Evolutionary conservation across 2,329 filamentous ascomycete species (phyloP).

Genomic region (Cladosporium sp.): DNA sequence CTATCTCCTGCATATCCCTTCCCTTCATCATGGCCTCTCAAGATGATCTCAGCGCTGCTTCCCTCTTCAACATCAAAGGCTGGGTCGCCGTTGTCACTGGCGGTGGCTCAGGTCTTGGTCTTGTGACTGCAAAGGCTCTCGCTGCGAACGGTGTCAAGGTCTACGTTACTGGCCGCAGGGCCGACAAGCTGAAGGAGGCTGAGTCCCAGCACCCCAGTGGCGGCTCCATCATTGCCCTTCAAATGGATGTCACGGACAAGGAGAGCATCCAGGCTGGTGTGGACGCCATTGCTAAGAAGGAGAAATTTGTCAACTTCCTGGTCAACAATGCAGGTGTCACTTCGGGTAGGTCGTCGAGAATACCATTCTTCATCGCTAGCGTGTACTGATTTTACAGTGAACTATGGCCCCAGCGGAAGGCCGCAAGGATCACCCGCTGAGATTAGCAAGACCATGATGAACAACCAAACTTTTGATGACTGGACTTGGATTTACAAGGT

Average conservation of each 20-base stretch:
- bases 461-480: constrained; percentile 34
- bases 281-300: constrained; percentile 22
- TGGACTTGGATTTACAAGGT: constrained; percentile 40
- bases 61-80: constrained; percentile 35
- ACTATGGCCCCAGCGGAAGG: constrained; percentile 21
- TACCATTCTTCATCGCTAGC: not conserved
- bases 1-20: not conserved
- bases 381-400: constrained; percentile 10
- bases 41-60: constrained; percentile 17
- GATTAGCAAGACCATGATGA: constrained; percentile 50
- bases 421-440: constrained; percentile 40
- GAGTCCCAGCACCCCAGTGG: constrained; percentile 43
- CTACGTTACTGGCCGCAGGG: constrained; percentile 42
- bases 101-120: constrained; percentile 42
- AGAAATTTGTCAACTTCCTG: constrained; percentile 28
- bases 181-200: constrained; percentile 39
- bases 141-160: constrained; percentile 44
- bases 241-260: constrained; percentile 30
- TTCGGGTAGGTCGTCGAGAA: not conserved
- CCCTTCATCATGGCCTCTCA: constrained; percentile 7
- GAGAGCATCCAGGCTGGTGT: constrained; percentile 23
- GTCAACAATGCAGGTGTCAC: constrained; percentile 29
- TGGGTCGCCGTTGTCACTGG: constrained; percentile 41
- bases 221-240: constrained; percentile 45
- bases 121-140: constrained; percentile 43